Base-by-base conservation (phyloP, 768 basidiomycete species). In the Podaxis carcinomalis region DNA sequence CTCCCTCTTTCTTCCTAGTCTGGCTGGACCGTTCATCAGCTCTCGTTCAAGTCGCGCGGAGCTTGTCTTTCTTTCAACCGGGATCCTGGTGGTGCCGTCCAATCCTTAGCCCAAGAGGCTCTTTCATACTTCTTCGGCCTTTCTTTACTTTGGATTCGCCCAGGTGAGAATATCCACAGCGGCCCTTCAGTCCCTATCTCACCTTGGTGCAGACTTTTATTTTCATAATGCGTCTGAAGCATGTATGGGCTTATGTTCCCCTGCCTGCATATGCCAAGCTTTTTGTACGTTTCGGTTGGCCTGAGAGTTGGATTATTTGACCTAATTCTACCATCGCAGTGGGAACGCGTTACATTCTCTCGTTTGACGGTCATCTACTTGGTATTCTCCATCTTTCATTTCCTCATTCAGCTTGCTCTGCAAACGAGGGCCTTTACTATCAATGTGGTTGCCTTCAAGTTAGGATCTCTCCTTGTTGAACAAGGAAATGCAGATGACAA, bases 341-440 rank as follows among this genome's bases (percentile, higher is more conserved):
- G 87, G 86, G 78, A 83, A 59, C 82, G 88, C 59, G 75, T 91
- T 66, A 86, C 88, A 21, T 83, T 86, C 68, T 88, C 89, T 51
- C 80, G 79, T 39, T 76, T 88, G 56, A 87, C 90, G 19, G 75
- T 79, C 62, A 67, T 83, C 67, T 93, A 90, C 71, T 83, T 90
- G 68, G 57, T 78, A 47, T 88, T 91, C 69, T 86, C 90, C 21
- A 59, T 88, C 55, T 52, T 83, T 49, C 87, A 91, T 69, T 90
- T 87, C 65, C 65, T 80, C 59, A 69, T 90, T 61, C 90, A 92
- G 72, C 77, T 91, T 64, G 76, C 81, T 27, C 77, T 93, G 50
- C 90, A 92, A 73, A 81, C 79, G 54, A 79, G 80, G 56, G 89
- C 86, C 10, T 87, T 86, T 75, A 76, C 76, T 11, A 83, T 83